Evolutionary conservation across 805 yeast genomes (phyloP).

Genomic region (Wickerhamomyces rabaulensis): DNA sequence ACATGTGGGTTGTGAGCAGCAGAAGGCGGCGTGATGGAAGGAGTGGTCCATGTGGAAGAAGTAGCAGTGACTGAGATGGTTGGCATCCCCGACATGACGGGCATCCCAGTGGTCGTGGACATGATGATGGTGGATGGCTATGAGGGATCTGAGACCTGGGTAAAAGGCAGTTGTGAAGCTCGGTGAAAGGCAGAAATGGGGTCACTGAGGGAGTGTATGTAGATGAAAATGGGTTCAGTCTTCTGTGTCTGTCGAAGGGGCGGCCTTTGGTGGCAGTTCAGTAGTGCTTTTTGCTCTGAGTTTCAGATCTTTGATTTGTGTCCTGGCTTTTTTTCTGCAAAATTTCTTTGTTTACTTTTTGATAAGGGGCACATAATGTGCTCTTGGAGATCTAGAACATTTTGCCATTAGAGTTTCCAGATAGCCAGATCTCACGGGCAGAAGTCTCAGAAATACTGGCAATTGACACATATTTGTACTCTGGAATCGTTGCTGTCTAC

Average conservation of each 20-base stretch:
- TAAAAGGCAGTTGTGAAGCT: no score
- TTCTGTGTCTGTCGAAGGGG: background rate
- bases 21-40: constrained; percentile 46
- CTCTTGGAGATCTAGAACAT: background rate
- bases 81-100: constrained; percentile 5
- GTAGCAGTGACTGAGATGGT: constrained; percentile 4
- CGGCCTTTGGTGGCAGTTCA: background rate
- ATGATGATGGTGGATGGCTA: background rate
- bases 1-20: constrained; percentile 61
- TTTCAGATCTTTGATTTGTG: background rate
- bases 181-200: no score
- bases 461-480: no score
- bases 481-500: no score
- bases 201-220: no score
- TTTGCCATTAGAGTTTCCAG: no score
- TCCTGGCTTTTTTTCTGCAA: background rate
- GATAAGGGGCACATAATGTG: background rate
- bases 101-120: constrained; percentile 6
- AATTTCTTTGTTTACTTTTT: constrained; percentile 1
- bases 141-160: no score
- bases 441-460: no score
- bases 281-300: background rate
- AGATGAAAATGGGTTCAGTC: background rate
- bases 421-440: no score
- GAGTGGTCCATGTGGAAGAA: constrained; percentile 21